Evolutionary conservation across 345 rosid species (phyloP).

Genomic region (Populus ilicifolia): DNA sequence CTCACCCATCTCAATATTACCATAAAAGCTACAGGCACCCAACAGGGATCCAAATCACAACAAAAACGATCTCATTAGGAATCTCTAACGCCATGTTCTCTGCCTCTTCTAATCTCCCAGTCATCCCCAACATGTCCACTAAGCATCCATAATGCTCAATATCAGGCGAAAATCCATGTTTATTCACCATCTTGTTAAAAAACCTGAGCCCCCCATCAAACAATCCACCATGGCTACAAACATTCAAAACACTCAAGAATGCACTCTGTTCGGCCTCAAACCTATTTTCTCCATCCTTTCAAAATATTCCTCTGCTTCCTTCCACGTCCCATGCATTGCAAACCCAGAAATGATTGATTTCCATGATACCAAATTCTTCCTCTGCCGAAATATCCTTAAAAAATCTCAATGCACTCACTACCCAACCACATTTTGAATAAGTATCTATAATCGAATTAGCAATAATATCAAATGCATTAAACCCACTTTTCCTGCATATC

Average conservation of each 20-base stretch:
- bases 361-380: constrained; percentile 72
- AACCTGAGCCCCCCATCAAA: constrained; percentile 62
- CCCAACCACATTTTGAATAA: constrained; percentile 77
- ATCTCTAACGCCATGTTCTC: constrained; percentile 61
- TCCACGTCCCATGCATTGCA: constrained; percentile 81
- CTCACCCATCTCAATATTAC: constrained; percentile 63
- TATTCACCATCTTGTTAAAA: constrained; percentile 54
- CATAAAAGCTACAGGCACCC: constrained; percentile 77
- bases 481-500: constrained; percentile 54
- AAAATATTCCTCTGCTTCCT: constrained; percentile 56
- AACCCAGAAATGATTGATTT: constrained; percentile 74
- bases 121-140: constrained; percentile 76
- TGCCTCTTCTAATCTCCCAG: constrained; percentile 75
- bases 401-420: constrained; percentile 45
- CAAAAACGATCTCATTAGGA: constrained; percentile 43
- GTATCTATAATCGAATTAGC: constrained; percentile 59
- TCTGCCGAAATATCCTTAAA: constrained; percentile 44
- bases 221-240: constrained; percentile 85
- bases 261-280: constrained; percentile 60
- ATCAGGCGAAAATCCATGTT: constrained; percentile 49
- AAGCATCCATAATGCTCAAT: constrained; percentile 74
- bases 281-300: constrained; percentile 56
- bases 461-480: constrained; percentile 48
- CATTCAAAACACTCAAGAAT: constrained; percentile 68
- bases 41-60: constrained; percentile 76